Percentiles rank a stretch among this genome's conserved stretches.
Evolutionary conservation across 345 rosid genomes (phyloP).

Genomic region (Euphorbia pulcherrima): DNA sequence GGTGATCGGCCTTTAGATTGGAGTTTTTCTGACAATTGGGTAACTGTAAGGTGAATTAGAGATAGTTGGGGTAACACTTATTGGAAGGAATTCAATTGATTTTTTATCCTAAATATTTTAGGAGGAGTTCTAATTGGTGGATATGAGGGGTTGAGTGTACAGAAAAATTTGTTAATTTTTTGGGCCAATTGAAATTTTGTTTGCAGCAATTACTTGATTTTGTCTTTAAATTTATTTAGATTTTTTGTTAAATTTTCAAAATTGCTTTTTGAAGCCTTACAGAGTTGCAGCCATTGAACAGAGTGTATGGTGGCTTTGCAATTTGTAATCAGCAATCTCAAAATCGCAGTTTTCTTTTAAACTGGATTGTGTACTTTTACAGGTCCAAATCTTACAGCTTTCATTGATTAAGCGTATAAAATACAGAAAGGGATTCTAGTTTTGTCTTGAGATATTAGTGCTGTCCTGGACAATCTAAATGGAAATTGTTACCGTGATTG

Average conservation of each 20-base stretch:
- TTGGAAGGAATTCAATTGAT: slow-evolving; percentile 2
- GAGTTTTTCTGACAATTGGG: slow-evolving; percentile 14
- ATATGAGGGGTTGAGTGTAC: neutral
- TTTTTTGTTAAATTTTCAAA: slow-evolving; percentile 1
- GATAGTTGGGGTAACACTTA: neutral
- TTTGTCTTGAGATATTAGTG: too few relatives aligned
- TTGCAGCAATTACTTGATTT: too few relatives aligned
- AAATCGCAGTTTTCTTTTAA: too few relatives aligned
- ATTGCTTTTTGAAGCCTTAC: neutral
- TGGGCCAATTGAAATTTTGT: neutral
- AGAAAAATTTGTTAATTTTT: neutral
- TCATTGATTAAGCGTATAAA: too few relatives aligned
- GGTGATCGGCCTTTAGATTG: slow-evolving; percentile 11
- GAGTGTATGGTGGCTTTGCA: neutral
- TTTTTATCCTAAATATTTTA: neutral
- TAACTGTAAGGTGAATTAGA: slow-evolving; percentile 18
- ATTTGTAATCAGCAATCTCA: too few relatives aligned
- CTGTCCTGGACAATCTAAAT: too few relatives aligned
- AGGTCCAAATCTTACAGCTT: too few relatives aligned
- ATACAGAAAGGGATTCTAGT: too few relatives aligned
- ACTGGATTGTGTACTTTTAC: too few relatives aligned
- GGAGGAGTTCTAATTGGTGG: slow-evolving; percentile 5
- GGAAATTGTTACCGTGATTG: too few relatives aligned
- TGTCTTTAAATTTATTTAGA: too few relatives aligned
- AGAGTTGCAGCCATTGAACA: neutral